Evolutionary conservation across 1,284 basidiomycete genomes (phyloP).

Genomic region (Schizophyllum amplum): DNA sequence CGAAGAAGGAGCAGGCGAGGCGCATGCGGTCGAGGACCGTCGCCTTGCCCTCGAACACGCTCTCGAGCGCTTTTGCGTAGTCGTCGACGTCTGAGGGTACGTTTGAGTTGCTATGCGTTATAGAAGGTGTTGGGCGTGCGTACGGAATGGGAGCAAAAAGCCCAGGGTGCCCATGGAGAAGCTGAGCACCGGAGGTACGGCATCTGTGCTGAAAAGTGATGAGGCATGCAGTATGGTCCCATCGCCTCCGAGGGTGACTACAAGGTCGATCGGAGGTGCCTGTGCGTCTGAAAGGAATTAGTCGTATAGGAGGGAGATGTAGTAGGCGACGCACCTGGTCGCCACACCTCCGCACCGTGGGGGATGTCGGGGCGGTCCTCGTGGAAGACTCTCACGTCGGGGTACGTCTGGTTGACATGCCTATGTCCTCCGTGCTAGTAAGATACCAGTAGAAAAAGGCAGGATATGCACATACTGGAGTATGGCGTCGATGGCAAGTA

Average conservation of each 20-base stretch:
- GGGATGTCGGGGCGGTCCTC: constrained; percentile 67
- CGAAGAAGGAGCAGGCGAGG: constrained; percentile 71
- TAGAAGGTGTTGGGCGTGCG: constrained; percentile 25
- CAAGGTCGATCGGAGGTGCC: constrained; percentile 68
- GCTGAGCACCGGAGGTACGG: constrained; percentile 90
- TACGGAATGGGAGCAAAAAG: constrained; percentile 91
- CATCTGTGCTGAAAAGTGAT: constrained; percentile 80
- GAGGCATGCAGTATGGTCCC: constrained; percentile 95
- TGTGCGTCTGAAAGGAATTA: constrained; percentile 28
- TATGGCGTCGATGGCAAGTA: constrained; percentile 64
- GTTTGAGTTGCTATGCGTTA: neutral
- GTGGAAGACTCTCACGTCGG: constrained; percentile 67
- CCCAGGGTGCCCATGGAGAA: constrained; percentile 96
- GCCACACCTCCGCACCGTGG: constrained; percentile 56
- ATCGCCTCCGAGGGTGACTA: constrained; percentile 91
- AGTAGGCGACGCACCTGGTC: constrained; percentile 35
- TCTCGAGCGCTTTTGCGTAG: constrained; percentile 71
- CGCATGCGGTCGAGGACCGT: constrained; percentile 86
- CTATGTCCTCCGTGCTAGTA: constrained; percentile 25
- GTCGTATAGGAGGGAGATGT: constrained; percentile 6
- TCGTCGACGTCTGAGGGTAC: constrained; percentile 64
- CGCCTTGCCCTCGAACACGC: constrained; percentile 66
- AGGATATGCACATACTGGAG: constrained; percentile 40
- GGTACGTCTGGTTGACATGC: constrained; percentile 58
- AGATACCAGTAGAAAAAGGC: constrained; percentile 1